phyloP scores from a whole-genome alignment of 2,329 filamentous ascomycete species.

The Ceratocystis albifundus region DNA sequence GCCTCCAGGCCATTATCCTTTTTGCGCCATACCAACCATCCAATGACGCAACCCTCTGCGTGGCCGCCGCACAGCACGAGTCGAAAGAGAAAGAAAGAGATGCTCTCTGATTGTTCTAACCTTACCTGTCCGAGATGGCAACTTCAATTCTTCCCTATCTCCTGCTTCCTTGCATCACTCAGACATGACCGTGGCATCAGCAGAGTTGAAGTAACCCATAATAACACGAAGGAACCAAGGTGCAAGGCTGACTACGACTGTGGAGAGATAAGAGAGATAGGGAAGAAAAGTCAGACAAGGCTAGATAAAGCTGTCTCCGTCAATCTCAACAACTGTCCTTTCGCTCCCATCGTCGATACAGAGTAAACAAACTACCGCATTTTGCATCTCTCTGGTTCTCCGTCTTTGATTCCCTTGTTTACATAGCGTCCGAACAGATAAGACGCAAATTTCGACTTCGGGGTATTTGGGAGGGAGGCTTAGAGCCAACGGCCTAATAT shows the following conservation, averaged over 20 bases:
- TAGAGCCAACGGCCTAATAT: neutral
- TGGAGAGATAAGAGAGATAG: neutral
- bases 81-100: too few species aligned
- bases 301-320: neutral
- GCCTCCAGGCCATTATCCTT: neutral
- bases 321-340: constrained; percentile 1
- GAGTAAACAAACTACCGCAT: neutral
- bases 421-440: neutral
- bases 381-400: neutral
- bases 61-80: neutral
- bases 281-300: neutral
- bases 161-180: constrained; percentile 5
- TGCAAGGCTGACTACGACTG: neutral
- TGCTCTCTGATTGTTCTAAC: neutral
- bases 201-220: neutral
- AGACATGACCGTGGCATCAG: neutral
- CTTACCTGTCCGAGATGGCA: neutral
- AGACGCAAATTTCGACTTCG: neutral
- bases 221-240: too few species aligned
- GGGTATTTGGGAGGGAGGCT: neutral
- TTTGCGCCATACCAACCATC: neutral
- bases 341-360: neutral
- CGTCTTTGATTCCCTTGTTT: neutral
- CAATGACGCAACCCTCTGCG: constrained; percentile 1
- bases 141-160: neutral